Percentiles rank a stretch among this genome's conserved stretches.
Evolutionary conservation across 2,329 filamentous ascomycete species (phyloP).

Genomic region (Raffaelea ambrosiae): DNA sequence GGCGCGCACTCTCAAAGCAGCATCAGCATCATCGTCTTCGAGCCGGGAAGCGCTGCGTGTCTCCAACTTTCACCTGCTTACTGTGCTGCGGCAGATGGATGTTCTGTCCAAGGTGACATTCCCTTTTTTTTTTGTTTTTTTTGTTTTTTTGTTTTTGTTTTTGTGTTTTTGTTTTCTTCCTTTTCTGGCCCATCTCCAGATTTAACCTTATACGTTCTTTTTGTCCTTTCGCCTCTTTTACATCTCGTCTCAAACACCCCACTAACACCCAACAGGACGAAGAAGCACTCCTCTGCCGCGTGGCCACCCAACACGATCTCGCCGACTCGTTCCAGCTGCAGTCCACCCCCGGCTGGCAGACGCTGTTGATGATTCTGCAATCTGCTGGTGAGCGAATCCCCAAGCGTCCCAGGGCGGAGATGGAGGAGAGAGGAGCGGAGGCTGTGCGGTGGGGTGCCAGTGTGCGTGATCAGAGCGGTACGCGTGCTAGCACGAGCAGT

Average conservation of each 20-base stretch:
- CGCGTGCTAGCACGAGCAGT: background rate
- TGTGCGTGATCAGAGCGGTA: background rate
- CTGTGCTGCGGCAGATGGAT: conserved; percentile 71
- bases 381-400: conserved; percentile 94
- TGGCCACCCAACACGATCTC: conserved; percentile 73
- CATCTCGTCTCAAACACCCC: background rate
- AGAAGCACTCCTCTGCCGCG: conserved; percentile 73
- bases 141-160: conserved; percentile 7
- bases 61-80: conserved; percentile 92
- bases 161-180: background rate
- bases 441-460: background rate
- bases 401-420: conserved; percentile 50
- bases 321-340: conserved; percentile 75
- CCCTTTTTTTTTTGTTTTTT: conserved; percentile 3
- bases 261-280: conserved; percentile 58
- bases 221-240: conserved; percentile 3
- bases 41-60: conserved; percentile 57
- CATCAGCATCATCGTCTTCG: conserved; percentile 24
- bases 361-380: conserved; percentile 84
- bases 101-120: conserved; percentile 72
- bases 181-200: background rate
- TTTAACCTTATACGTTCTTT: conserved; percentile 9
- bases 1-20: conserved; percentile 59
- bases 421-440: conserved; percentile 12
- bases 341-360: conserved; percentile 88